Evolutionary conservation across 805 yeast species (phyloP), one percentile per base, ranked within the genome.

Genomic region (Pichia pseudocactophila): DNA sequence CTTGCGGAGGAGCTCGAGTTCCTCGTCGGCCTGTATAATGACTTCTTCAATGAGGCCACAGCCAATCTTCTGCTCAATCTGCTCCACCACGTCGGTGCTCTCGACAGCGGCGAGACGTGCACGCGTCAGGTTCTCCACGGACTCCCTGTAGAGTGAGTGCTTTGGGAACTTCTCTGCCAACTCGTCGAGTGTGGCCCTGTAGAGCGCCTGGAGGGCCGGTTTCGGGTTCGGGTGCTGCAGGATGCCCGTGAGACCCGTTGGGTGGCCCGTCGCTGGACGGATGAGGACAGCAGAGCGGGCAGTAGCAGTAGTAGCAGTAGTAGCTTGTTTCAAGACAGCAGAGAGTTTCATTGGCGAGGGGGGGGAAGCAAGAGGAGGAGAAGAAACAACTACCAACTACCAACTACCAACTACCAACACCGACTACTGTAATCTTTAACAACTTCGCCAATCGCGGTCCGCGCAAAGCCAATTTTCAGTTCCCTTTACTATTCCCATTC

Each of bases 31-130:
- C 67, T 86, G 95, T 46, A 84, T 70, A 42, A 86, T 57, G 45
- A 86, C 65, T 67, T 86, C 95, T 65, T 86, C 95, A 49, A 85
- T 79, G 54, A 86, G 73, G 2, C 95, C 95, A 48, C 81, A 78
- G 16, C 94, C 94, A 49, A 86, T 80, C 59, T 76, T 64, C 49
- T 69, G 64, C 66, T 86, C 95, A 51, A 86, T 82, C 48, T 69
- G 74, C 53, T 73, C 82, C 34, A 71, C 63, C 41, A 77, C 73
- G 50, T 78, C 85, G 47, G 73, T 73, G 36, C 63, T 55, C 57
- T 82, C 78, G 17, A 84, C 94, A 39, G 82, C 68, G 35, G 68
- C 65, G 58, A 81, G 69, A 58, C 95, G 76, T 57, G 81, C 70
- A 52, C 71, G 72, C 40, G 92, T 84, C 61, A 86, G 65, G 43